Base-by-base conservation (phyloP, 805 yeast species). In the Ogataea nitratoaversa region DNA sequence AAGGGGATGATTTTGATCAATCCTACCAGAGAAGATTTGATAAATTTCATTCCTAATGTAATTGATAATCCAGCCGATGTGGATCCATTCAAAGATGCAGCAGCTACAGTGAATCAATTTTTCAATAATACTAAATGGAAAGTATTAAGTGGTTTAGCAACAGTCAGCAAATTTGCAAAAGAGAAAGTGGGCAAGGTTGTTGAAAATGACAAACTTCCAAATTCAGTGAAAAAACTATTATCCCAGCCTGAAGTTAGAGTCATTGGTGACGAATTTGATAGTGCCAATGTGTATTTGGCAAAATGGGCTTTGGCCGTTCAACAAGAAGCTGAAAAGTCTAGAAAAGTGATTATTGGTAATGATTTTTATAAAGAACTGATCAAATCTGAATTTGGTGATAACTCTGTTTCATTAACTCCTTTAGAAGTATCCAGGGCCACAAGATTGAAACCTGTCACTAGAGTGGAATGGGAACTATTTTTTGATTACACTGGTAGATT, bases 251-350 rank as follows among this genome's bases (percentile, higher is more conserved):
- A 87, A 52, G 95, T 91, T 11, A 74, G 72, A 52, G 77, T 73
- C 41, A 76, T 91, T 19, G 86, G 93, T 43, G 85, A 87, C 47
- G 98, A 91, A 47, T 93, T 90, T 57, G 98, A 90, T 56, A 80
- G 91, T 37, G 98, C 98, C 0, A 75, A 90, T 39, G 84, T 89
- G 4, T 91, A 88, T 59, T 68, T 91, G 43, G 98, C 98, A 4
- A 90, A 89, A 65, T 93, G 98, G 98, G 97, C 98, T 0, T 74
- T 87, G 51, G 87, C 87, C 22, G 93, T 93, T 8, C 93, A 91
- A 52, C 90, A 89, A 52, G 95, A 91, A 59, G 93, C 96, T 2
- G 89, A 79, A 49, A 74, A 77, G 41, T 70, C 76, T 44, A 63
- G 77, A 44, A 67, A 68, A 41, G 67, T 68, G 53, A 67, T 73